phyloP scores from a whole-genome alignment of 768 basidiomycete species.

The Leucocoprinus birnbaumii region DNA sequence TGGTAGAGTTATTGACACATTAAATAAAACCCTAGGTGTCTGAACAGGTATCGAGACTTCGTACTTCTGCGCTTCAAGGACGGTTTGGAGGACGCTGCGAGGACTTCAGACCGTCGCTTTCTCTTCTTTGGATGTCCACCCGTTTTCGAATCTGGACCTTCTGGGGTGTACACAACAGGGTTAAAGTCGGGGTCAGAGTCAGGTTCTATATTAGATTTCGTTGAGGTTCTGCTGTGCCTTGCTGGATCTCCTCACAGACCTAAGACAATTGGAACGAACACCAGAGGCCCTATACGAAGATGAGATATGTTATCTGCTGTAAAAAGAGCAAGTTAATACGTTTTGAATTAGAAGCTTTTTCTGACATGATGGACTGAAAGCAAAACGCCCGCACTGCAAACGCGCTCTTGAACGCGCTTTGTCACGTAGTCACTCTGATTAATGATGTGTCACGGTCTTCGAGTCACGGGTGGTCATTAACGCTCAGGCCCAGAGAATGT shows the following conservation, averaged over 20 bases:
- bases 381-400: background rate
- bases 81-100: background rate
- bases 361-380: background rate
- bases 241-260: conserved; percentile 22
- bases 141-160: conserved; percentile 28
- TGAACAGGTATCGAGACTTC: background rate
- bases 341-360: conserved; percentile 21
- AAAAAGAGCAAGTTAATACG: conserved; percentile 17
- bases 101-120: conserved; percentile 8
- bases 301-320: background rate
- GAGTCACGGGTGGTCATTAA: background rate
- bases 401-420: background rate
- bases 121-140: conserved; percentile 10
- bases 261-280: conserved; percentile 32
- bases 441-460: background rate
- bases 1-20: background rate
- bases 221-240: background rate
- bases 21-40: background rate
- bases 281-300: conserved; percentile 24
- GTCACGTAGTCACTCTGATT: background rate
- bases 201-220: conserved; percentile 24
- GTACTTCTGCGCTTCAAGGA: conserved; percentile 11
- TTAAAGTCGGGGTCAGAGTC: conserved; percentile 53
- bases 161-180: conserved; percentile 34
- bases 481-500: no score